Conservation (phyloP, 768 basidiomycete genomes). For the Butyriboletus loyo region DNA sequence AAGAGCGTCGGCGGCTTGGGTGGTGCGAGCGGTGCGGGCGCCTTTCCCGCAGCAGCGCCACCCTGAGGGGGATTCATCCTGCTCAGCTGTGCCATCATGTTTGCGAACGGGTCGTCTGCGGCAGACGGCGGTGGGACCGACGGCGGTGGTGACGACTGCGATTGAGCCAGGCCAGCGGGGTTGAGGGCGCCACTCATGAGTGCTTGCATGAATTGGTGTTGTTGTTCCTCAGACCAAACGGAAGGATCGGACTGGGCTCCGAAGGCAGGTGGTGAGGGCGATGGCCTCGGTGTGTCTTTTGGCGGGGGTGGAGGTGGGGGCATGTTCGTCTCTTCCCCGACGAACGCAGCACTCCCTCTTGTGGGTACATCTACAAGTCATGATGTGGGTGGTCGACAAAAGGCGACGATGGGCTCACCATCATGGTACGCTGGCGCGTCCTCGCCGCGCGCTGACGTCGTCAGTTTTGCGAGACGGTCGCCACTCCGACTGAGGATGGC, state of each 20-base stretch:
- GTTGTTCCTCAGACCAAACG: slow-evolving; percentile 67
- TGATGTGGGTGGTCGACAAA: not conserved
- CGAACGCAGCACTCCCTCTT: slow-evolving; percentile 27
- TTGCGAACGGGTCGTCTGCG: slow-evolving; percentile 46
- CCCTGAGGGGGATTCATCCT: slow-evolving; percentile 26
- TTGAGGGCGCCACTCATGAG: slow-evolving; percentile 44
- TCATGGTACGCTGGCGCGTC: slow-evolving; percentile 58
- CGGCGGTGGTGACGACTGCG: slow-evolving; percentile 3
- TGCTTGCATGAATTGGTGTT: slow-evolving; percentile 64
- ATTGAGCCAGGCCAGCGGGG: slow-evolving; percentile 22
- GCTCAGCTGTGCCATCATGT: slow-evolving; percentile 35
- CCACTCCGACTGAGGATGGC: slow-evolving; percentile 70
- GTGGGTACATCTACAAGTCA: slow-evolving; percentile 13
- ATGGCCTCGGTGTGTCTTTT: slow-evolving; percentile 26
- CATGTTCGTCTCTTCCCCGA: slow-evolving; percentile 36
- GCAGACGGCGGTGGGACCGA: slow-evolving; percentile 3
- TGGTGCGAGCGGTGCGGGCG: slow-evolving; percentile 18
- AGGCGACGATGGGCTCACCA: slow-evolving; percentile 28
- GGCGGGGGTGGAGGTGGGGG: slow-evolving; percentile 24
- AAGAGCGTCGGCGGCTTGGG: slow-evolving; percentile 41
- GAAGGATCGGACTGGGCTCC: slow-evolving; percentile 45
- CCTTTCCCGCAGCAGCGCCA: slow-evolving; percentile 24
- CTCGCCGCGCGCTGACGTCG: slow-evolving; percentile 70
- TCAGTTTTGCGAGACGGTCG: slow-evolving; percentile 77
- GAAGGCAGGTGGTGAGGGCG: slow-evolving; percentile 22